Evolutionary conservation across 345 rosid genomes (phyloP).

Genomic region (Luvunga scandens): DNA sequence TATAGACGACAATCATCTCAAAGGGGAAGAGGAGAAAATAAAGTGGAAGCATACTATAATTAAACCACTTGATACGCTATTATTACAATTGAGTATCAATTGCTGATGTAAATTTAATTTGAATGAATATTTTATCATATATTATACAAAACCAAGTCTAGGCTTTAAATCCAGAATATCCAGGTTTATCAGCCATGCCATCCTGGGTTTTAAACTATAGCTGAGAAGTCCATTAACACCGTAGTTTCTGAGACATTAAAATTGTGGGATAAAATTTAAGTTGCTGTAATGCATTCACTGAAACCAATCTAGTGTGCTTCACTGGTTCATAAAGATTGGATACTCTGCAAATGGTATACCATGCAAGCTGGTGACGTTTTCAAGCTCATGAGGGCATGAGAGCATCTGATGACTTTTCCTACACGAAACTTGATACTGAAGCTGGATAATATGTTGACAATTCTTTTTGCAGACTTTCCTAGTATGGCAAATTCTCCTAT

Average conservation of each 20-base stretch:
- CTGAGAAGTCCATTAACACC: not conserved
- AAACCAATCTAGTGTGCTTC: not conserved
- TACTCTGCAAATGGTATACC: not conserved
- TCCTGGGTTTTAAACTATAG: not conserved
- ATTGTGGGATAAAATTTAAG: not conserved
- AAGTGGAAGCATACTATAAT: not conserved
- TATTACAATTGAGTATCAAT: not conserved
- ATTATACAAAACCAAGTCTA: not conserved
- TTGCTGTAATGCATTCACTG: not conserved
- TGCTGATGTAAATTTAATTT: not conserved
- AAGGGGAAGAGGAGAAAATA: not conserved
- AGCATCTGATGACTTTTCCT: not conserved
- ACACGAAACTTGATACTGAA: not conserved
- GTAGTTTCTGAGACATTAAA: not conserved
- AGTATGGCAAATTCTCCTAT: conserved; percentile 92
- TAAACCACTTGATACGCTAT: not conserved
- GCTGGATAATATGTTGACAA: not conserved
- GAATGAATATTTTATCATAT: not conserved
- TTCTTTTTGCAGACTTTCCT: conserved; percentile 74
- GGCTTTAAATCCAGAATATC: not conserved
- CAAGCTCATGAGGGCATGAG: not conserved
- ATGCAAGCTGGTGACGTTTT: not conserved
- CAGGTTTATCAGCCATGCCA: not conserved
- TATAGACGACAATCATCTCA: not conserved
- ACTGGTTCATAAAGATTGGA: not conserved